Evolutionary conservation across 257 asterid species (phyloP), one percentile per base, ranked within the genome.

Genomic region (Prunella vulgaris): DNA sequence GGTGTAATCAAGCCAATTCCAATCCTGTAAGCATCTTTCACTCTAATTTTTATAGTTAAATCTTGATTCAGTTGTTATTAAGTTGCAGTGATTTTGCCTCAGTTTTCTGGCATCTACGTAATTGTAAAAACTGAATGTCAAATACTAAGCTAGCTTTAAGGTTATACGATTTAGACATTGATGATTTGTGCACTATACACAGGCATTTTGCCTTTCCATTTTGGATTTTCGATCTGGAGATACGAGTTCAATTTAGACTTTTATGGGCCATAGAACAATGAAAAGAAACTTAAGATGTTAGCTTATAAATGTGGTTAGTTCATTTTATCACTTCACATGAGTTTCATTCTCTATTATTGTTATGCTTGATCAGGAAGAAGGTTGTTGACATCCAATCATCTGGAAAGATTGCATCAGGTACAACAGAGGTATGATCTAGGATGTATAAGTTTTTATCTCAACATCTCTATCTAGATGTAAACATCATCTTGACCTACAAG

Each of bases 1-100:
- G 96, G 97, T 18, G 88, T 83, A 61, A 84, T 91, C 59, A 89
- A 84, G 85, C 97, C 97, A 32, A 82, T 89, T 58, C 73, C 82
- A 20, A 85, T 91, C 49, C 69, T 89, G 97, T 91, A 82, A 83
- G 84, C 42, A 33, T 62, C 66, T 44, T 53, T 63, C 48, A 35
- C 71, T 65, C 32, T 21, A 58, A 27, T 14, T 58, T 28, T 18
- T 59, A 3, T 57, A 13, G 10, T n/a, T 40, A 24, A 12, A 35
- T 24, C 44, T 17, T 35, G 35, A 38, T 60, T 52, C 20, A n/a
- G 44, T n/a, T 51, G 32, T 51, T 35, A 7, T 53, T 62, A 58
- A 40, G 73, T 35, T 65, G 60, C 32, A 30, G 25, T 49, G 40
- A 28, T 76, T 49, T 18, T 21, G 27, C 44, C 20, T 21, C 7